A percentile compares a stretch with the other conserved stretches of the same genome.
Evolutionary conservation across 208 protist species (phyloP).

Genomic region (Trichomonas gallinae): DNA sequence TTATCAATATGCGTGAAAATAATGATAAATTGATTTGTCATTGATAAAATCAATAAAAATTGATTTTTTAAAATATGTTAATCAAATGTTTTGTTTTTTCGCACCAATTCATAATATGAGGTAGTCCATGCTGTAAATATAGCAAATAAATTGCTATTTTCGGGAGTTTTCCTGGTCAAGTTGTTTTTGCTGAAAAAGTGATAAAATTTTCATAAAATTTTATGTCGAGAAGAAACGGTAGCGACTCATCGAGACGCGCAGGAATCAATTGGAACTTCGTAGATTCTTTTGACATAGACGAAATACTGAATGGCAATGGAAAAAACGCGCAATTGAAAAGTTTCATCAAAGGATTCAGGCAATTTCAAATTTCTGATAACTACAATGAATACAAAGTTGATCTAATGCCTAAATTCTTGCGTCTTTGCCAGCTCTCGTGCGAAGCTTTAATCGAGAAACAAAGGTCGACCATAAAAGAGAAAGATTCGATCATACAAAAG

Average conservation of each 20-base stretch:
- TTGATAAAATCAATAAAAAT: too few relatives aligned
- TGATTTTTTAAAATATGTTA: too few relatives aligned
- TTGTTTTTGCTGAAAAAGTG: too few relatives aligned
- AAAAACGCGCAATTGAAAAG: not conserved
- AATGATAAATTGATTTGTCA: too few relatives aligned
- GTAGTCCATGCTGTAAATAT: too few relatives aligned
- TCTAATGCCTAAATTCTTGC: not conserved
- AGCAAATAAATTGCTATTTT: too few relatives aligned
- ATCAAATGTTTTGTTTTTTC: too few relatives aligned
- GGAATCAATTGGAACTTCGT: not conserved
- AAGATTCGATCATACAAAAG: not conserved
- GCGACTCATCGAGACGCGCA: not conserved
- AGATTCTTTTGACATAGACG: not conserved
- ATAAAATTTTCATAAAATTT: too few relatives aligned
- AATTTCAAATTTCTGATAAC: not conserved
- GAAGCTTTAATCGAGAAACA: not conserved
- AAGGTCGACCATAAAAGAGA: not conserved
- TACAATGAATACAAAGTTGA: not conserved
- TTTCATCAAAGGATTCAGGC: not conserved
- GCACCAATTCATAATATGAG: too few relatives aligned
- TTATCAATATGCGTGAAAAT: too few relatives aligned
- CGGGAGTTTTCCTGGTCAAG: too few relatives aligned
- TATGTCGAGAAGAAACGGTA: not conserved
- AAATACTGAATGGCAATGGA: not conserved
- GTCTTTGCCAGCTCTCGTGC: not conserved